A percentile compares a stretch with the other conserved stretches of the same genome.
phyloP scores from a whole-genome alignment of 768 basidiomycete genomes.

The Panaeolus papilionaceus region DNA sequence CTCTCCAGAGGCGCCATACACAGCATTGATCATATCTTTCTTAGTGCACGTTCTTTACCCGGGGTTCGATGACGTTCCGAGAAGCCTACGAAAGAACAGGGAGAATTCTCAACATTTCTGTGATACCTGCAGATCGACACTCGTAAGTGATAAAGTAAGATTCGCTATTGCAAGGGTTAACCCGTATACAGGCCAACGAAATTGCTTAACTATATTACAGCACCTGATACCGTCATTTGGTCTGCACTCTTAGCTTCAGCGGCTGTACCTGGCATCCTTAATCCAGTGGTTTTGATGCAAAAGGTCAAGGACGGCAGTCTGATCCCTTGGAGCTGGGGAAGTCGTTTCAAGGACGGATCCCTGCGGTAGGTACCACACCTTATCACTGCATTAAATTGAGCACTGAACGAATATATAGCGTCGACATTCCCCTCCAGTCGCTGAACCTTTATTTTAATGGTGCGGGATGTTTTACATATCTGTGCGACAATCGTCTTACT shows the following conservation, averaged over 20 bases:
- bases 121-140: constrained; percentile 89
- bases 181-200: constrained; percentile 78
- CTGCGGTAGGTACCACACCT: constrained; percentile 57
- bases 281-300: constrained; percentile 95
- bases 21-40: constrained; percentile 5
- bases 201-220: constrained; percentile 92
- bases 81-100: constrained; percentile 96
- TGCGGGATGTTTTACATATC: constrained; percentile 28
- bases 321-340: constrained; percentile 95
- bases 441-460: constrained; percentile 91
- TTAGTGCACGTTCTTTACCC: constrained; percentile 88
- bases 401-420: constrained; percentile 47
- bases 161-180: constrained; percentile 13
- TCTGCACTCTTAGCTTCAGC: constrained; percentile 85
- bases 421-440: constrained; percentile 93
- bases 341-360: constrained; percentile 92
- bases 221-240: constrained; percentile 92
- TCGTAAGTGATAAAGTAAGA: constrained; percentile 54
- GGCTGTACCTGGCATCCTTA: constrained; percentile 94
- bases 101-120: constrained; percentile 91
- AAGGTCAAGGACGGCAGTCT: constrained; percentile 82
- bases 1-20: not conserved
- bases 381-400: not conserved
- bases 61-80: constrained; percentile 92
- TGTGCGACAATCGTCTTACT: not conserved